Evolutionary conservation across 2,329 filamentous ascomycete genomes (phyloP), one percentile per base, ranked within the genome.

Genomic region (Colletotrichum higginsianum): DNA sequence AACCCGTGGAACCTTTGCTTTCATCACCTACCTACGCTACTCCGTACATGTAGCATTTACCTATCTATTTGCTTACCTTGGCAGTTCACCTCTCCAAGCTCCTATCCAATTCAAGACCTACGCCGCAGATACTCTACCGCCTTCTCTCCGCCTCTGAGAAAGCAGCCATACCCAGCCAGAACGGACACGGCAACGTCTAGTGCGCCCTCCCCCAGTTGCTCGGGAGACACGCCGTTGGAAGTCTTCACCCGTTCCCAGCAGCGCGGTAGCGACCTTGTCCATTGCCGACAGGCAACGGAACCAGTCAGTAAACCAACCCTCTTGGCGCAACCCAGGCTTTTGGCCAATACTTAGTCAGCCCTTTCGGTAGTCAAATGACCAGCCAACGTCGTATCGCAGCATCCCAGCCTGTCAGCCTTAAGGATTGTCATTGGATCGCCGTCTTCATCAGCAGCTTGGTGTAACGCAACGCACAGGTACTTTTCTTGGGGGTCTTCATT

Each of bases 341-440:
- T 30, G n/a, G 7, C 21, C n/a, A 35, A 40, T 53, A n/a, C 53
- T 56, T 44, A 30, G 38, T 42, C 63, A 60, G 46, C 55, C 38
- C 38, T 18, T 16, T 50, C 46, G 46, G 46, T 44, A 61, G 12
- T 44, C 53, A 15, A 46, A 30, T 35, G 23, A 35, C 30, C n/a
- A 44, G 38, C 7, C 21, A 55, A 16, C 44, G 56, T 66, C 35
- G 40, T 47, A 50, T 26, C 26, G 21, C 47, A 42, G 30, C 46
- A 58, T 42, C 40, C 55, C 8, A 47, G 47, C 35, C 9, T 38
- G 35, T 55, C 62, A 70, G 67, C 67, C 62, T 53, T 26, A 53
- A 21, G 40, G 42, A 44, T 40, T 30, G 38, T n/a, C 38, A 18
- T 66, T 21, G 38, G 47, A 42, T 26, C 21, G 50, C 52, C 26